Percentiles rank a stretch among this genome's conserved stretches.
Conservation (phyloP, 2,329 filamentous ascomycete species). For the Epichloe sp. region DNA sequence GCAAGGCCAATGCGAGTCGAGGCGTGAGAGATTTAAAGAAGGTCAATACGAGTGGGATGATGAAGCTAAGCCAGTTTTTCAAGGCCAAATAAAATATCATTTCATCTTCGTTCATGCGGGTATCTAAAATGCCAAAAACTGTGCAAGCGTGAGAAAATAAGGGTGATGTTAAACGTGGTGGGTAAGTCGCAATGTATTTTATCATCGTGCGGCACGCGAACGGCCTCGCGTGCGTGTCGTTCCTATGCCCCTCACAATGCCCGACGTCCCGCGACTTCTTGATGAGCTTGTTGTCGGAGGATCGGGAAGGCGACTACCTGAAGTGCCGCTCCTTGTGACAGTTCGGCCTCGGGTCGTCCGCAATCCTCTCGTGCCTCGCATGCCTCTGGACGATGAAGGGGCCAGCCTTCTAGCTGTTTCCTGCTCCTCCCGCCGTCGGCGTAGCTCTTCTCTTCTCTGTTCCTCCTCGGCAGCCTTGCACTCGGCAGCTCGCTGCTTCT, state of each 20-base stretch:
- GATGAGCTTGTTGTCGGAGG: constrained; percentile 14
- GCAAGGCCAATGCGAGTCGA: constrained; percentile 59
- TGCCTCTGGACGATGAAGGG: constrained; percentile 15
- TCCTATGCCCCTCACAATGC: constrained; percentile 22
- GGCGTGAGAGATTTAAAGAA: constrained; percentile 75
- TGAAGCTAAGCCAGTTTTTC: constrained; percentile 93
- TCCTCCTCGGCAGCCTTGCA: constrained; percentile 67
- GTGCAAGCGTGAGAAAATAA: not conserved
- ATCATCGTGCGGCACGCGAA: constrained; percentile 18
- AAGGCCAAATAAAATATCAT: constrained; percentile 42
- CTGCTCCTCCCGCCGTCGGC: constrained; percentile 50
- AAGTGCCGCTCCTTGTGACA: constrained; percentile 13
- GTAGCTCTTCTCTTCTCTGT: constrained; percentile 56
- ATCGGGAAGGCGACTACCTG: constrained; percentile 17
- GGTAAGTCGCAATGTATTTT: not conserved
- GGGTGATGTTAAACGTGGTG: not conserved
- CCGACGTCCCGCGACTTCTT: constrained; percentile 21
- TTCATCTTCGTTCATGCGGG: constrained; percentile 12
- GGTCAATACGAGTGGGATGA: constrained; percentile 86
- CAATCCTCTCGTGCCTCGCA: constrained; percentile 18
- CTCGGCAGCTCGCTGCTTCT: constrained; percentile 65
- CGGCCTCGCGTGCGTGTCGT: constrained; percentile 19
- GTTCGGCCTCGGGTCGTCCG: constrained; percentile 16
- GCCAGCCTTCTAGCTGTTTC: constrained; percentile 27
- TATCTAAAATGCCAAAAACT: constrained; percentile 13